Base-by-base conservation (phyloP, 1,139 yeast genomes). In the Arxiozyma bovina region DNA sequence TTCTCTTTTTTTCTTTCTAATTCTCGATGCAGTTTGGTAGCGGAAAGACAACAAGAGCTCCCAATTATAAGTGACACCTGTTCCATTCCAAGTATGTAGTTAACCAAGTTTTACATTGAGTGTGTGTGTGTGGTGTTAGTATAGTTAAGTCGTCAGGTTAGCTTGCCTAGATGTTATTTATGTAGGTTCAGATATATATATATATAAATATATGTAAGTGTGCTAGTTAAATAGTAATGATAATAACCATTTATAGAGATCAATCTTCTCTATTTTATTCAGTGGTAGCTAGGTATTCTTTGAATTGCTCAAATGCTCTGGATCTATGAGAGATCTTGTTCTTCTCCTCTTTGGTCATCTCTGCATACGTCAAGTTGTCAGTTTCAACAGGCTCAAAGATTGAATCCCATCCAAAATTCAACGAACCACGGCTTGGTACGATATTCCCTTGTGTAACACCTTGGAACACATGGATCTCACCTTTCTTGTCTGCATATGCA, bases 401-500 rank as follows among this genome's bases (percentile, higher is more conserved):
- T 7, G 96, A 84, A 72, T 93, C 97, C 96, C 97, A 94, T 3
- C 99, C 99, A 68, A 94, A 94, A 57, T 80, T 79, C 25, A 82
- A 77, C 25, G 87, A 83, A 3, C 98, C 96, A 61, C 95, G 79
- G 54, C 71, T 62, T 18, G 73, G 73, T 4, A 91, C 98, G 62
- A 94, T 90, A 11, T 65, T 71, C 15, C 99, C 99, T 20, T 79
- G 75, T 3, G 96, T 88, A 47, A 82, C 72, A 4, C 99, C 99
- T 69, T 88, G 95, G 71, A 93, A 91, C 54, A 90, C 73, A 59
- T 78, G 69, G 15, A 85, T 91, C 55, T 81, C 83, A 12, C 83
- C 96, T 1, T 96, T 90, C 0, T 93, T 94, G 56, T 78, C 89
- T 65, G 96, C 85, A 74, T 80, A 93, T 1, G 96, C 99, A 70